phyloP scores from a whole-genome alignment of 371 early-diverging fungal species.

The Coemansia sp. region DNA sequence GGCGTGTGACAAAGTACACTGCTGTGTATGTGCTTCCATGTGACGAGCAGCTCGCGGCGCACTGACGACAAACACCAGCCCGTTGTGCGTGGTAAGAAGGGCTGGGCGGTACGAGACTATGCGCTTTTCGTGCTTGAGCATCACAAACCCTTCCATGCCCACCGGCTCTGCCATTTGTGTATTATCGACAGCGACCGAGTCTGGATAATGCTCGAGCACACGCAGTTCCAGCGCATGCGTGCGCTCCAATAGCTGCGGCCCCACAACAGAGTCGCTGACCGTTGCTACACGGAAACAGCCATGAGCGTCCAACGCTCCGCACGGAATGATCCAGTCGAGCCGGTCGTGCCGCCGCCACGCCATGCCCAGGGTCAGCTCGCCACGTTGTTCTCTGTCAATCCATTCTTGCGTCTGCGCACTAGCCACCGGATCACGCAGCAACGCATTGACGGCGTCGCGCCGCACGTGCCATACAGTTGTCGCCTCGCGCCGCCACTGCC shows the following conservation, averaged over 20 bases:
- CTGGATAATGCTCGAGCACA: conserved; percentile 39
- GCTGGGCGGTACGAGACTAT: conserved; percentile 30
- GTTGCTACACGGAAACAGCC: conserved; percentile 10
- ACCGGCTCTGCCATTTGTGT: conserved; percentile 22
- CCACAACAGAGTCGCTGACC: conserved; percentile 23
- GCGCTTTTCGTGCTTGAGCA: conserved; percentile 40
- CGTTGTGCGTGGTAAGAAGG: conserved; percentile 36
- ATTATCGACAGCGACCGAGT: conserved; percentile 10
- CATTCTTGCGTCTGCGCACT: conserved; percentile 27
- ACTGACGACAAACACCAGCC: conserved; percentile 34
- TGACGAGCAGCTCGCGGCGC: conserved; percentile 40
- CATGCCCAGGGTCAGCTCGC: conserved; percentile 39
- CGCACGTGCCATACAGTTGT: conserved; percentile 43
- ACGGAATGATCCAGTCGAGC: conserved; percentile 42
- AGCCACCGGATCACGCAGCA: conserved; percentile 29
- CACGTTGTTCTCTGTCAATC: conserved; percentile 32
- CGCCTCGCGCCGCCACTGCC: conserved; percentile 40
- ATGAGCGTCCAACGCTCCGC: conserved; percentile 20
- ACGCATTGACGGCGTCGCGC: conserved; percentile 19
- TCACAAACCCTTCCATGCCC: conserved; percentile 39
- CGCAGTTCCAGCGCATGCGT: conserved; percentile 48
- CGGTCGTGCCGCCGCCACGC: conserved; percentile 45
- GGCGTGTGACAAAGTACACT: background rate
- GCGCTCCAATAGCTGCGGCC: conserved; percentile 36
- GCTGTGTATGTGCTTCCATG: conserved; percentile 17